Base-by-base conservation (phyloP, 2,329 filamentous ascomycete genomes). In the Calonectria hawksworthii region DNA sequence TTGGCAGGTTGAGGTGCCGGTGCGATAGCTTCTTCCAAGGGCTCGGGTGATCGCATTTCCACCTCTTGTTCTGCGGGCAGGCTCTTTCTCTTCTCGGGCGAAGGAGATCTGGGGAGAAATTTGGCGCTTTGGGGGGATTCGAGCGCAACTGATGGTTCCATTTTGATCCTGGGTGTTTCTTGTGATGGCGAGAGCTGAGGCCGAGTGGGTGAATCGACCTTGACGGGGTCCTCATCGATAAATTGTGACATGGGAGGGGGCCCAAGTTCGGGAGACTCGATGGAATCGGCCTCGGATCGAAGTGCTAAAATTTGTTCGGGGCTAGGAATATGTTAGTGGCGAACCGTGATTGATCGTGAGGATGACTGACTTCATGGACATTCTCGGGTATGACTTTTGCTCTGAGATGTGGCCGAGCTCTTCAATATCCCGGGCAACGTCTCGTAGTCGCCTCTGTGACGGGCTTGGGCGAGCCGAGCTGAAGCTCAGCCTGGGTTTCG, bases 221-320 rank as follows among this genome's bases (percentile, higher is more conserved):
- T 90, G 38, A 90, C 85, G 1, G 88, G 87, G 65, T 92, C 89
- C 68, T 89, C 87, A 44, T 92, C 88, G n/a, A 92, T 88, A 76
- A 89, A 91, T 72, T 89, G 87, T 11, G 90, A 92, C 56, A 91
- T 86, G 1, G 91, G 90, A 7, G 92, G 91, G 5, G 92, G 90
- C 0, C 93, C 93, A 56, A 95, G 88, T 72, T 95, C 93, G 8
- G 93, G 93, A 3, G 93, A 94, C 51, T 93, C 91, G 56, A 87
- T 88, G 41, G 87, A 87, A 65, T 88, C 85, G 56, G 83, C 87
- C 61, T 89, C 87, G 47, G 86, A 86, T 67, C 88, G 87, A 38
- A 93, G 86, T n/a, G 88, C 93, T 44, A 92, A 84, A 50, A 94
- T 92, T 79, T 94, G 91, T 10, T 92, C 90, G 28, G 88, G 88